phyloP scores from a whole-genome alignment of 331 rosid species.

The Saraca asoca region DNA sequence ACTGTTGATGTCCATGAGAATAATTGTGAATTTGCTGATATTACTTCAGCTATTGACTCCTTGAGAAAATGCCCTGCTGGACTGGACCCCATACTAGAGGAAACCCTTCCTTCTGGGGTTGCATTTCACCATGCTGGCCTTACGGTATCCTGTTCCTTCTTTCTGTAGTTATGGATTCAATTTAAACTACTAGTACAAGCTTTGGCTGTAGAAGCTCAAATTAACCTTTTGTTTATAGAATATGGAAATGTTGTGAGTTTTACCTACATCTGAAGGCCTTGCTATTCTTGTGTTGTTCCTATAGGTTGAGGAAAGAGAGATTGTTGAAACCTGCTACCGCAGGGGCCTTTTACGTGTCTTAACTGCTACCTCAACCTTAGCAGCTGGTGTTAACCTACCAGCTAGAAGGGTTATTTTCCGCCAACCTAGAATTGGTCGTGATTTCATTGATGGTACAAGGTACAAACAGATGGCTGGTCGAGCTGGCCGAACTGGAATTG shows the following conservation, averaged over 20 bases:
- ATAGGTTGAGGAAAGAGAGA: constrained; percentile 97
- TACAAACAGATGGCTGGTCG: constrained; percentile 99
- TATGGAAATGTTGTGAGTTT: constrained; percentile 23
- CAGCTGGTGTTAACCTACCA: constrained; percentile 97
- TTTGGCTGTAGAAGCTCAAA: constrained; percentile 25
- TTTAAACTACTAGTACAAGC: background rate
- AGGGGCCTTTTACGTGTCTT: constrained; percentile 86
- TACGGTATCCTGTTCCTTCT: constrained; percentile 56
- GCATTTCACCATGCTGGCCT: constrained; percentile 99
- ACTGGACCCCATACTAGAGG: constrained; percentile 84
- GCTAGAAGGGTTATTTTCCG: constrained; percentile 98
- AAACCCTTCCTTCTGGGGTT: constrained; percentile 86
- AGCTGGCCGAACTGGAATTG: constrained; percentile 99
- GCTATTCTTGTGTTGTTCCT: constrained; percentile 18
- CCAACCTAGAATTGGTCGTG: constrained; percentile 91
- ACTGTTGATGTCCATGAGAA: constrained; percentile 42
- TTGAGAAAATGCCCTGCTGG: constrained; percentile 85
- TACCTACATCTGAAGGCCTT: constrained; percentile 14
- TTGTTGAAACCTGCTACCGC: constrained; percentile 90
- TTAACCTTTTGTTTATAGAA: constrained; percentile 17
- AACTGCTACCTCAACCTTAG: constrained; percentile 97
- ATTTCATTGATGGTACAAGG: constrained; percentile 90
- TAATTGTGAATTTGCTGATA: constrained; percentile 64
- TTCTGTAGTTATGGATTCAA: constrained; percentile 29
- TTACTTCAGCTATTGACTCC: constrained; percentile 69